Evolutionary conservation across 805 yeast genomes (phyloP).

Genomic region (Yamadazyma sp.): DNA sequence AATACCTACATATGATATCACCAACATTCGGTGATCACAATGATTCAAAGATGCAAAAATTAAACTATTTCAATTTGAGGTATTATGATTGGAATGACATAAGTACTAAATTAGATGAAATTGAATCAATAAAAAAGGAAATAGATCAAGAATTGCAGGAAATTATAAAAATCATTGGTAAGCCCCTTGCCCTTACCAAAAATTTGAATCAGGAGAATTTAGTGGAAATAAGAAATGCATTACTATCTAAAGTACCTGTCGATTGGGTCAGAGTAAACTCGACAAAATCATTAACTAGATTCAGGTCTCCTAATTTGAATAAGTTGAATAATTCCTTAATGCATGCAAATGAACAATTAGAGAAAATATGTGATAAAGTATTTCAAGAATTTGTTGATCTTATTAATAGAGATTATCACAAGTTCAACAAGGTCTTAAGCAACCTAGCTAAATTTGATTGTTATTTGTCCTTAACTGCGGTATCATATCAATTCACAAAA

Average conservation of each 20-base stretch:
- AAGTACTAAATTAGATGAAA: constrained; percentile 29
- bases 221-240: constrained; percentile 68
- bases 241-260: constrained; percentile 56
- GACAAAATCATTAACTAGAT: constrained; percentile 67
- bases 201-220: constrained; percentile 67
- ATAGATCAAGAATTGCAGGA: constrained; percentile 52
- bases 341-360: constrained; percentile 56
- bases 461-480: constrained; percentile 53
- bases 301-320: constrained; percentile 58
- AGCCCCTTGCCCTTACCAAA: constrained; percentile 54
- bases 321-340: constrained; percentile 52
- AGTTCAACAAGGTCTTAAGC: constrained; percentile 39
- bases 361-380: constrained; percentile 44
- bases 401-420: constrained; percentile 30
- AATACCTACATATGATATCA: constrained; percentile 50
- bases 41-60: constrained; percentile 38
- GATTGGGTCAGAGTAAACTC: constrained; percentile 78
- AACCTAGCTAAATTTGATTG: constrained; percentile 62
- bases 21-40: constrained; percentile 47
- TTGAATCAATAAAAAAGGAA: constrained; percentile 42
- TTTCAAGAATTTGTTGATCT: constrained; percentile 39
- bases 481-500: constrained; percentile 34
- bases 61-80: constrained; percentile 39
- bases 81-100: constrained; percentile 39
- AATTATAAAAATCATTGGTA: constrained; percentile 44